Evolutionary conservation across 1,139 yeast genomes (phyloP).

Genomic region (Saccharomyces hybrid): DNA sequence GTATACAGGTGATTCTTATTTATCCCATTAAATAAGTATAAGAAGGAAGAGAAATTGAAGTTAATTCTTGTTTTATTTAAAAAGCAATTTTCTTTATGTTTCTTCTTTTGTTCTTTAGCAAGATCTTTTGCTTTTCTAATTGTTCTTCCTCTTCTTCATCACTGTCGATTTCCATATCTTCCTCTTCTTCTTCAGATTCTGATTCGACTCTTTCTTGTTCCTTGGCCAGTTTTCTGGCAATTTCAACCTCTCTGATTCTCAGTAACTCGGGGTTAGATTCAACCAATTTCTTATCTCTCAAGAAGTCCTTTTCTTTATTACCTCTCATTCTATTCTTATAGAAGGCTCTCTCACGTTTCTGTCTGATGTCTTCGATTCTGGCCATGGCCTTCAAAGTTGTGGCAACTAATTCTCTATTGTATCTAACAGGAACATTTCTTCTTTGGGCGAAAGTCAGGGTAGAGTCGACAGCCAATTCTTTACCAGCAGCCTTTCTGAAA

Average conservation of each 20-base stretch:
- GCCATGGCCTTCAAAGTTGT: constrained; percentile 93
- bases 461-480: constrained; percentile 94
- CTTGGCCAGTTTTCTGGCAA: constrained; percentile 72
- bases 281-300: constrained; percentile 80
- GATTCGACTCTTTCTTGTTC: constrained; percentile 51
- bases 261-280: constrained; percentile 82
- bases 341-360: constrained; percentile 95
- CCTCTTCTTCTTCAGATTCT: constrained; percentile 39
- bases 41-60: background rate
- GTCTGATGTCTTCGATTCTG: constrained; percentile 92
- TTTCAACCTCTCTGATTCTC: constrained; percentile 87
- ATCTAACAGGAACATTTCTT: constrained; percentile 96
- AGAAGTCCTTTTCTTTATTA: constrained; percentile 79
- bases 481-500: constrained; percentile 97
- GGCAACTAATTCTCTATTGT: constrained; percentile 91
- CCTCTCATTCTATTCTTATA: constrained; percentile 99
- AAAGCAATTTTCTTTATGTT: constrained; percentile 34
- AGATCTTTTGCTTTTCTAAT: constrained; percentile 60
- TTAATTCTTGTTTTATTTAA: constrained; percentile 7
- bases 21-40: background rate
- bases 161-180: constrained; percentile 38
- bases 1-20: background rate
- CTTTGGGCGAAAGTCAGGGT: constrained; percentile 94
- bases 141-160: constrained; percentile 40
- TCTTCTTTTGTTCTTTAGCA: constrained; percentile 62